A percentile compares a stretch with the other conserved stretches of the same genome.
Evolutionary conservation across 31 red algal species (phyloP).

Genomic region (Asparagopsis taxiformis): DNA sequence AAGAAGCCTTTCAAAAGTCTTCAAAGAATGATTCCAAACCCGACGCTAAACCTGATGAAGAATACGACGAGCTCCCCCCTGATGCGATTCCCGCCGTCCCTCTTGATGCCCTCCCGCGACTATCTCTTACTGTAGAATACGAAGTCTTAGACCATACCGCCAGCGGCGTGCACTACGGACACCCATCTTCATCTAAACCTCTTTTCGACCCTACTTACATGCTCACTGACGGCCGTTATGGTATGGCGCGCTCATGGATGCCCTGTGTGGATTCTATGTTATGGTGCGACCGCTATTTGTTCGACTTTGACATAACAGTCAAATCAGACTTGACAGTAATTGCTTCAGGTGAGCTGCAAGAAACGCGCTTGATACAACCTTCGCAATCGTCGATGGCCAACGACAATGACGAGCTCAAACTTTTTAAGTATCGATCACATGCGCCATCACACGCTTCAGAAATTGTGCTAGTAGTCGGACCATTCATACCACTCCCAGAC

Average conservation of each 20-base stretch:
- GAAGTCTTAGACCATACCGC: conserved; percentile 44
- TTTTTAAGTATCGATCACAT: conserved; percentile 33
- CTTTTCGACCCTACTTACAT: conserved; percentile 59
- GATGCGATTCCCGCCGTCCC: conserved; percentile 23
- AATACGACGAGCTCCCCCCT: conserved; percentile 10
- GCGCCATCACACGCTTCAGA: conserved; percentile 47
- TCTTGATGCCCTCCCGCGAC: conserved; percentile 34
- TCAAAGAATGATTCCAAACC: conserved; percentile 7
- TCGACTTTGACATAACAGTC: conserved; percentile 59
- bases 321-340: conserved; percentile 39
- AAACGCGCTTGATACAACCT: conserved; percentile 22
- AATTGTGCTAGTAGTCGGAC: conserved; percentile 43
- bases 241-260: conserved; percentile 78
- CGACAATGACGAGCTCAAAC: conserved; percentile 12
- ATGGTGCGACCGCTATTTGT: conserved; percentile 73
- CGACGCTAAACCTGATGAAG: too few species aligned
- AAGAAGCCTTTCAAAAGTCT: conserved; percentile 15
- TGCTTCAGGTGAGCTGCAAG: conserved; percentile 44
- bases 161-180: conserved; percentile 34
- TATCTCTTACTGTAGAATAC: conserved; percentile 41
- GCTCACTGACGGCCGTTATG: conserved; percentile 59
- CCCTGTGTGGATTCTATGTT: conserved; percentile 63
- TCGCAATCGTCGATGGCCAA: conserved; percentile 19
- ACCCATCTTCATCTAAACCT: conserved; percentile 11
- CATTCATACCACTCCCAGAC: conserved; percentile 63